Conservation (phyloP, 768 basidiomycete genomes). For the Auriscalpium vulgare region DNA sequence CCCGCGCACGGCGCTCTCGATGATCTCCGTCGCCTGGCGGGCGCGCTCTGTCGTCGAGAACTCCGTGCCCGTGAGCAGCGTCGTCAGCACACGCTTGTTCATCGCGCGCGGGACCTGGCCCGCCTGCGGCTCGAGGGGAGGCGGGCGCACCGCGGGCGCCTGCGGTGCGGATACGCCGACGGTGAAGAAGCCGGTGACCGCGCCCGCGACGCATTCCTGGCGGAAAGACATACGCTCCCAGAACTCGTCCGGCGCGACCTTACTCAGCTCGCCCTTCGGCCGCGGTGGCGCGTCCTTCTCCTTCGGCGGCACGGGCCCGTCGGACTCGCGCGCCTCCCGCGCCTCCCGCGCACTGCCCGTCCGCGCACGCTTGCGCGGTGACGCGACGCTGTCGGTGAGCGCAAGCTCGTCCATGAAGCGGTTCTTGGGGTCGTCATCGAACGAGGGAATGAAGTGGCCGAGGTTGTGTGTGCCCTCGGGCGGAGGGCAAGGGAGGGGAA, state of each 20-base stretch:
- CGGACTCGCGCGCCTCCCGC: slow-evolving; percentile 14
- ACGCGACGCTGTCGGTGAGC: slow-evolving; percentile 51
- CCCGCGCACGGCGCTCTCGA: slow-evolving; percentile 61
- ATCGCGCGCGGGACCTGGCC: slow-evolving; percentile 62
- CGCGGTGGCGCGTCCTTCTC: slow-evolving; percentile 19
- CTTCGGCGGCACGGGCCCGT: slow-evolving; percentile 19
- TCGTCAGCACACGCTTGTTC: slow-evolving; percentile 60
- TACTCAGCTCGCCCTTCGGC: slow-evolving; percentile 44
- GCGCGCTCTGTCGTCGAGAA: slow-evolving; percentile 64
- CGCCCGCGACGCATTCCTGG: slow-evolving; percentile 88
- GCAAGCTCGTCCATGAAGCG: slow-evolving; percentile 91
- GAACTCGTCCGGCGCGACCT: slow-evolving; percentile 70
- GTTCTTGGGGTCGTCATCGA: slow-evolving; percentile 96
- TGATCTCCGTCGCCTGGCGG: slow-evolving; percentile 58
- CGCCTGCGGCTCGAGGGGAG: slow-evolving; percentile 39
- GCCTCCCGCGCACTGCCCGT: slow-evolving; percentile 14
- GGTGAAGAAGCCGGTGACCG: slow-evolving; percentile 91
- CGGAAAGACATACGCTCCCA: slow-evolving; percentile 97
- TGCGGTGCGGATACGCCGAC: slow-evolving; percentile 35
- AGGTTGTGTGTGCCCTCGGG: slow-evolving; percentile 35
- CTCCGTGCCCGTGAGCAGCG: slow-evolving; percentile 67
- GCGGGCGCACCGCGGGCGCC: slow-evolving; percentile 5
- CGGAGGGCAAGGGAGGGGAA: slow-evolving; percentile 41
- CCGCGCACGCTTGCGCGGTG: slow-evolving; percentile 48
- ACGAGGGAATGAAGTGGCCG: slow-evolving; percentile 76